Percentiles rank a stretch among this genome's conserved stretches.
These are phyloP conservation scores for Mucor velutinosus DNA, from an alignment of 371 early-diverging fungal genomes.

Conservation along the genomic window DNA sequence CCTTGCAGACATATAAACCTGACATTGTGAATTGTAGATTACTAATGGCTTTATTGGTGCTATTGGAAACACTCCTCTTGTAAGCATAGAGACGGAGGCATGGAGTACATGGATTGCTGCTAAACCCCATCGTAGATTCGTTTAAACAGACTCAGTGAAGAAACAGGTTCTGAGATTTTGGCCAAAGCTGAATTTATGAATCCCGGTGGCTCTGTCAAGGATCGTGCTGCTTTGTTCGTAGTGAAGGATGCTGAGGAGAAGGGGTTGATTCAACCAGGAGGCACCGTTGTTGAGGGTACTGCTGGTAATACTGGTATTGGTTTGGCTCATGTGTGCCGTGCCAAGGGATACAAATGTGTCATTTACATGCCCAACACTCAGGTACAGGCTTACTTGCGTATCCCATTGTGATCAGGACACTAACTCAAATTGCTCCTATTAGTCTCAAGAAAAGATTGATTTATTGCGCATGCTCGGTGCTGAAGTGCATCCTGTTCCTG, in stretches of 20 bases:
- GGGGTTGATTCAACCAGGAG: constrained; percentile 86
- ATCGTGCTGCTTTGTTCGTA: constrained; percentile 92
- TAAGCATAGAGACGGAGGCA: constrained; percentile 39
- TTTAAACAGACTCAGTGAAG: constrained; percentile 73
- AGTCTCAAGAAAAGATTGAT: constrained; percentile 93
- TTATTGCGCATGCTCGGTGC: constrained; percentile 90
- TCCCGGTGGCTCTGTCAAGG: constrained; percentile 98
- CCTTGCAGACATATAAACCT: background rate
- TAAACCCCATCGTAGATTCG: constrained; percentile 56
- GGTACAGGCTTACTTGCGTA: no score
- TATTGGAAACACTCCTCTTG: constrained; percentile 92
- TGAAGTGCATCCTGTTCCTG: constrained; percentile 88
- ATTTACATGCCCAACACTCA: constrained; percentile 98
- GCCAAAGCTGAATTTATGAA: constrained; percentile 98
- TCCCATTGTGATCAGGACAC: background rate
- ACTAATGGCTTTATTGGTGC: constrained; percentile 87
- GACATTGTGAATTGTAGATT: constrained; percentile 32
- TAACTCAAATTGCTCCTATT: background rate
- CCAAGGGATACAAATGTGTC: constrained; percentile 94
- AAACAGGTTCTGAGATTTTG: constrained; percentile 86
- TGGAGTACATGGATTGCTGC: background rate
- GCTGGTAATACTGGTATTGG: constrained; percentile 98
- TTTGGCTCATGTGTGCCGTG: constrained; percentile 92
- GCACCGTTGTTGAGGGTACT: constrained; percentile 95
- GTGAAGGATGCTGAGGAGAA: constrained; percentile 92